Base-by-base conservation (phyloP, 176 grass and related monocot genomes). In the Zizania latifolia region DNA sequence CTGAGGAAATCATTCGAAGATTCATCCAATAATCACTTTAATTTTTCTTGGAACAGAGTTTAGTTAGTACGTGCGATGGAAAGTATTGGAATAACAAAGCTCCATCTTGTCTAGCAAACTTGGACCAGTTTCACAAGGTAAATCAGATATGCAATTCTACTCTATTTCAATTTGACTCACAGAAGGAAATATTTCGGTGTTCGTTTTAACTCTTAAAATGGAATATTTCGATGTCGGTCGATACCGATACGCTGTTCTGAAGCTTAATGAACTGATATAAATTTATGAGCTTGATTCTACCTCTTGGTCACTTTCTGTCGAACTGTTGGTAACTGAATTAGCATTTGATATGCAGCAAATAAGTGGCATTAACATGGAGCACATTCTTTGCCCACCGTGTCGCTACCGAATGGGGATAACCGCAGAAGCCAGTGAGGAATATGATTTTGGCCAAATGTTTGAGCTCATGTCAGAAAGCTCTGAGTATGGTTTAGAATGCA, bases 301-400 rank as follows among this genome's bases (percentile, higher is more conserved):
- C n/a, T n/a, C n/a, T n/a, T n/a, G n/a, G 8, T 10, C 9, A 62
- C 32, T 0, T 19, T 4, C 12, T 72, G 31, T 72, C 26, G 8
- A 34, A 38, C 29, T 32, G 28, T 22, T 19, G 27, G 11, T 53
- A 40, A 81, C 41, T 54, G 11, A 26, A 50, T 63, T 3, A 53
- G 10, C 28, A 29, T 76, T 4, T 66, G 24, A 58, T 19, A 30
- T 84, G 72, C 80, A 93, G 83, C 68, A 83, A 41, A 86, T 84
- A n/a, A 81, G 78, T 59, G 77, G 84, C 55, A 89, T 93, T 45
- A 86, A 86, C 15, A 23, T 23, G 75, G 72, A 86, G n/a, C 90
- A 93, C 33, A 72, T 89, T 50, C 80, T 93, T 58, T 89, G 64
- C 29, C 75, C 85, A 32, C 90, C 80, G 0, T 92, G 90, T 44